Conservation (phyloP, 148 eudicot genomes). For the Bassia scoparia region DNA sequence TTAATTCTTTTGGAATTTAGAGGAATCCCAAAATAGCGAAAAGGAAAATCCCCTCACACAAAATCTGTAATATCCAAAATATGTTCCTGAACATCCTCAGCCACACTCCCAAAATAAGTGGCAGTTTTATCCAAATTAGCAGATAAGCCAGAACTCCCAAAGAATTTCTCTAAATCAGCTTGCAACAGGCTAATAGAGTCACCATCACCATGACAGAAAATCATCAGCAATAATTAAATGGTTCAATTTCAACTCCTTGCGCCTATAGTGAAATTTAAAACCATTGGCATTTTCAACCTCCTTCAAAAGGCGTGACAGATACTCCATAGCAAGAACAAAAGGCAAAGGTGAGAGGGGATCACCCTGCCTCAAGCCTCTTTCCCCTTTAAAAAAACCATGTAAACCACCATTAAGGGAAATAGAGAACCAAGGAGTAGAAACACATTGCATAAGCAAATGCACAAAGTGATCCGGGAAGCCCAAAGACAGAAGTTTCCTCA, state of each 20-base stretch:
- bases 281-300: not conserved
- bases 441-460: not conserved
- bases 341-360: not conserved
- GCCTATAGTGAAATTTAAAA: no score
- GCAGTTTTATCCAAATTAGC: not conserved
- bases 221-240: slow-evolving; percentile 4
- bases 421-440: not conserved
- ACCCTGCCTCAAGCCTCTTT: not conserved
- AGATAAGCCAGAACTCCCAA: not conserved
- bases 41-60: not conserved
- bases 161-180: not conserved
- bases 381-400: not conserved
- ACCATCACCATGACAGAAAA: not conserved
- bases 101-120: not conserved
- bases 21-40: not conserved
- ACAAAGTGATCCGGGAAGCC: not conserved
- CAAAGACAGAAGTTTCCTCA: not conserved
- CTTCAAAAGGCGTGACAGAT: not conserved
- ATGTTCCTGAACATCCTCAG: not conserved
- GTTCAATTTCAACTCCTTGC: not conserved
- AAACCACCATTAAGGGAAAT: not conserved
- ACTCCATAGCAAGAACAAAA: no score
- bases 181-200: not conserved
- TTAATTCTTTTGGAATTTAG: not conserved
- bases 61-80: not conserved